These are phyloP conservation scores for Suillus decipiens DNA, from an alignment of 768 basidiomycete genomes.

Conservation along the genomic window DNA sequence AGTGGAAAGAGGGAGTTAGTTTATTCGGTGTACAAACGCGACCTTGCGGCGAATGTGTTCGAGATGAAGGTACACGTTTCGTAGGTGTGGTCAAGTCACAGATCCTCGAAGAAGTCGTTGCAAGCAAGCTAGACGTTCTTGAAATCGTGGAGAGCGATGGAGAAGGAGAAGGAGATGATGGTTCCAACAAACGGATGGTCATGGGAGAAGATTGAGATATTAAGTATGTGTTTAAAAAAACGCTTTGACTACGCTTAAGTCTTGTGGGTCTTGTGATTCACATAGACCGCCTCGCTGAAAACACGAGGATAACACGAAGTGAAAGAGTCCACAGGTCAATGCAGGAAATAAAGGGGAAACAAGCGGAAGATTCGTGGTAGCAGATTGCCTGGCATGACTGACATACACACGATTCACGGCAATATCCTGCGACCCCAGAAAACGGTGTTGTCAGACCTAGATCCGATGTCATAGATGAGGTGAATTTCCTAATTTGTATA, in stretches of 20 bases:
- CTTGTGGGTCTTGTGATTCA: constrained; percentile 9
- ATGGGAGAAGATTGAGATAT: constrained; percentile 3
- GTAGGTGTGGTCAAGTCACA: background rate
- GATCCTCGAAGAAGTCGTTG: background rate
- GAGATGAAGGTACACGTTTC: constrained; percentile 18
- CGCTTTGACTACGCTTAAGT: background rate
- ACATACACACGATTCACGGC: constrained; percentile 5
- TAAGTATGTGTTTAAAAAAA: constrained; percentile 7
- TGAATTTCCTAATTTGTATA: background rate
- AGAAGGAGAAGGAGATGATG: constrained; percentile 13
- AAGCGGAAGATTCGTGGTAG: constrained; percentile 5
- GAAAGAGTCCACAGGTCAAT: background rate
- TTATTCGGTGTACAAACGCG: constrained; percentile 13
- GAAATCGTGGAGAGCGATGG: background rate
- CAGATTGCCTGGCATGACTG: constrained; percentile 4
- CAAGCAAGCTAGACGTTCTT: background rate
- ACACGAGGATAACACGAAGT: constrained; percentile 15
- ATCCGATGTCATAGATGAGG: constrained; percentile 4
- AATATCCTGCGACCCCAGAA: constrained; percentile 6
- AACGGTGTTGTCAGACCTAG: background rate
- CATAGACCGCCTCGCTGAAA: constrained; percentile 10
- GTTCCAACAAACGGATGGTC: constrained; percentile 8
- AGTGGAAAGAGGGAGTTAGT: constrained; percentile 12
- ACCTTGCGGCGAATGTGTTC: constrained; percentile 19
- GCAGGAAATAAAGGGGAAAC: constrained; percentile 5